Percentiles rank a stretch among this genome's conserved stretches.
These are phyloP conservation scores for Hyparrhenia diplandra DNA, from an alignment of 176 grass and related monocot species.

Conservation along the genomic window DNA sequence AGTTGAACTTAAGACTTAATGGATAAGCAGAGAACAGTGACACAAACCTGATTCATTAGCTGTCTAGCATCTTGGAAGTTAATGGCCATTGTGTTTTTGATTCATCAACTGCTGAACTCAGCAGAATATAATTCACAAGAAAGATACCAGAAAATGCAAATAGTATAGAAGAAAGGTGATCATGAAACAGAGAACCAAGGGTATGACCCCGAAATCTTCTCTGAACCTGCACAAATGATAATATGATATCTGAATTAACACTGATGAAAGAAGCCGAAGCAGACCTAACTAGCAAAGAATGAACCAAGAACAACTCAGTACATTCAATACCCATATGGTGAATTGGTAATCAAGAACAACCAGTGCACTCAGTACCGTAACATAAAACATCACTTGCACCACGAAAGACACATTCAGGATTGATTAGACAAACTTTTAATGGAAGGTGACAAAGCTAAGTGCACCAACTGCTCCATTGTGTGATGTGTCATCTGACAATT, in stretches of 20 bases:
- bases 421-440: background rate
- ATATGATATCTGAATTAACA: conserved; percentile 30
- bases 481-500: background rate
- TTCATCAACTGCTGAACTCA: conserved; percentile 72
- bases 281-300: background rate
- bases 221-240: conserved; percentile 55
- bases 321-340: background rate
- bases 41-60: conserved; percentile 68
- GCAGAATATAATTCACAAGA: conserved; percentile 68
- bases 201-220: conserved; percentile 29
- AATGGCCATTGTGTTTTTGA: conserved; percentile 27
- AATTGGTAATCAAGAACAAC: background rate
- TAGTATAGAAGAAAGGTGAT: conserved; percentile 76
- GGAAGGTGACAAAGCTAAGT: background rate
- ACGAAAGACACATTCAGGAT: background rate
- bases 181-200: conserved; percentile 62
- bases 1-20: background rate
- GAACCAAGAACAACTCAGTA: background rate
- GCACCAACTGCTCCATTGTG: background rate
- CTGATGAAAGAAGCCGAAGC: background rate
- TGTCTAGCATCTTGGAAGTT: conserved; percentile 62
- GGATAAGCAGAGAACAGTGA: background rate
- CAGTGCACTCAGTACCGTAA: background rate
- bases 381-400: background rate
- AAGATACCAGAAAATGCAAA: conserved; percentile 79